Percentiles rank a stretch among this genome's conserved stretches.
Conservation (phyloP, 2,329 filamentous ascomycete genomes). For the Eurotiales sp. region DNA sequence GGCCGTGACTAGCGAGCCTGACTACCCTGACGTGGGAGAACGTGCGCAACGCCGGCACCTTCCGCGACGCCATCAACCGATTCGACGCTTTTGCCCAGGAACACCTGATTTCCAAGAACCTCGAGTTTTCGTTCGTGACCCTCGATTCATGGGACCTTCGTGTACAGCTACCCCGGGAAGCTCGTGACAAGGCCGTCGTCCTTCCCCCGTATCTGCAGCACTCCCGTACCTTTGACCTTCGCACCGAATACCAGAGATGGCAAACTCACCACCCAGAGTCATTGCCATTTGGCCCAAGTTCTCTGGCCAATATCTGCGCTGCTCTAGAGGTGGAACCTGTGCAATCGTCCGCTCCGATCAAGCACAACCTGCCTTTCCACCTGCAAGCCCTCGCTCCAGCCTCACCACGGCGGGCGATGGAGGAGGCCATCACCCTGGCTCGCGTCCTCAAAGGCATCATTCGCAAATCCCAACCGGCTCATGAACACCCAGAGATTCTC, state of each 20-base stretch:
- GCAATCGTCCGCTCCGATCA: conserved; percentile 95
- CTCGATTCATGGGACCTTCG: conserved; percentile 98
- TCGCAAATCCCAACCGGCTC: conserved; percentile 89
- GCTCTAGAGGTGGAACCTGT: conserved; percentile 97
- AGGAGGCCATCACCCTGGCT: conserved; percentile 91
- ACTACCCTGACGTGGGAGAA: conserved; percentile 99
- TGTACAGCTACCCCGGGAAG: conserved; percentile 94
- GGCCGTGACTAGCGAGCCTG: conserved; percentile 67
- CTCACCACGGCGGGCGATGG: conserved; percentile 92
- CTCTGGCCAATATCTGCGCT: conserved; percentile 95
- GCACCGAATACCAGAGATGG: conserved; percentile 97
- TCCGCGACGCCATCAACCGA: conserved; percentile 91
- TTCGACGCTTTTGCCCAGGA: conserved; percentile 93
- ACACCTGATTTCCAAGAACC: conserved; percentile 82
- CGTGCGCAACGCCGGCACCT: conserved; percentile 93
- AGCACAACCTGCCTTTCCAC: conserved; percentile 97
- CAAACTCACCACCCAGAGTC: conserved; percentile 98
- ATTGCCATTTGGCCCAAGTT: conserved; percentile 90
- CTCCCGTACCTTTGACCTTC: conserved; percentile 92
- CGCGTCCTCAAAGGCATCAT: conserved; percentile 89
- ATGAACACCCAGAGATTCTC: conserved; percentile 91
- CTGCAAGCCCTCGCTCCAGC: conserved; percentile 92
- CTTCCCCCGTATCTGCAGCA: conserved; percentile 96
- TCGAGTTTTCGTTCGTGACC: conserved; percentile 97
- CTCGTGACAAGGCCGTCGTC: conserved; percentile 95